Percentiles rank a stretch among this genome's conserved stretches.
These are phyloP conservation scores for Apiospora pterosperma DNA, from an alignment of 2,329 filamentous ascomycete genomes.

Conservation along the genomic window DNA sequence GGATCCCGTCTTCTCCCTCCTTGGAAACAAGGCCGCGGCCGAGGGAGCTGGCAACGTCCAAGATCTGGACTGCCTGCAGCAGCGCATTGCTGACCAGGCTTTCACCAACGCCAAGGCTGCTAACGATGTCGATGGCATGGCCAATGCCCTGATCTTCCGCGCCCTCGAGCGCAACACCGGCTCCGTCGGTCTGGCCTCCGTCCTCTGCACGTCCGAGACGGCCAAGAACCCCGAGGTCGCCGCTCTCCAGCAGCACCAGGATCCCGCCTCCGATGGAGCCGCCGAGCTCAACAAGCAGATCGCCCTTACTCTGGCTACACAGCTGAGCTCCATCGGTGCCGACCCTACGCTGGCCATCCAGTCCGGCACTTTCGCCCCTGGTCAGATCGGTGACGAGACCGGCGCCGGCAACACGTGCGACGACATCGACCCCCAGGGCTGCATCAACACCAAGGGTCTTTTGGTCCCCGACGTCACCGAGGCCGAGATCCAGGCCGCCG, in stretches of 20 bases:
- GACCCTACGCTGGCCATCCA: conserved; percentile 59
- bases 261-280: conserved; percentile 58
- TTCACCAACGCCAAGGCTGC: conserved; percentile 57
- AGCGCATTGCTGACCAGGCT: conserved; percentile 53
- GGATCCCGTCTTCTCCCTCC: conserved; percentile 28
- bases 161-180: conserved; percentile 60
- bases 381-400: conserved; percentile 45
- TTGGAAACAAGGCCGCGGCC: conserved; percentile 45
- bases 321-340: conserved; percentile 59
- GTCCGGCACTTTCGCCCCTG: conserved; percentile 61
- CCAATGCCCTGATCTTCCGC: conserved; percentile 50
- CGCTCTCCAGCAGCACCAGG: conserved; percentile 63
- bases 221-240: conserved; percentile 64
- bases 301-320: conserved; percentile 54
- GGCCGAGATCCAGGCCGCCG: conserved; percentile 51
- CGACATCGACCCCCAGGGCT: conserved; percentile 44
- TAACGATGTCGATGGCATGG: conserved; percentile 50
- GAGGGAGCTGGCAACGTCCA: conserved; percentile 36
- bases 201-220: conserved; percentile 48
- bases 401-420: conserved; percentile 53
- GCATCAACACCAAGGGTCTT: conserved; percentile 53
- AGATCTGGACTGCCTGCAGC: conserved; percentile 42
- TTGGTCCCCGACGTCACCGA: conserved; percentile 51
- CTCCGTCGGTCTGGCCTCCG: conserved; percentile 53
- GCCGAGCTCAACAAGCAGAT: conserved; percentile 58